Evolutionary conservation across 2,329 filamentous ascomycete species (phyloP), one percentile per base, ranked within the genome.

Genomic region (Lecanicillium sp.): DNA sequence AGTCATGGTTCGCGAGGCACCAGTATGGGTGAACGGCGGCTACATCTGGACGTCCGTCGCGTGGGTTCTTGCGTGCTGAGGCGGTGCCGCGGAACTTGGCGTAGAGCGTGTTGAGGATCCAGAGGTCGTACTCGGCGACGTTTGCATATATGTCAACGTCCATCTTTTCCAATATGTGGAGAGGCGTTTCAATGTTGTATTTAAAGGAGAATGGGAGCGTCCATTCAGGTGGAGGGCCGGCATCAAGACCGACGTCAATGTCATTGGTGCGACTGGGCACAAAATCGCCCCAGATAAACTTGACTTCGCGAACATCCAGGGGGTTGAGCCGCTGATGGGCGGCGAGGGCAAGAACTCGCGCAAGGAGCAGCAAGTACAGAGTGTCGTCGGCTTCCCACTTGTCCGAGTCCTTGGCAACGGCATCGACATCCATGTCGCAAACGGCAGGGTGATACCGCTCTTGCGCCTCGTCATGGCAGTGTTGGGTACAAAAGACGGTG

Each of bases 1-100:
- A 98, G 57, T 88, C 87, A 58, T 98, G 92, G 54, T 98, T 98
- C 19, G 90, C 89, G 20, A 96, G 70, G 61, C 89, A 96, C 88
- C 92, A 98, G 50, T 94, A 78, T 2, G 90, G 88, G 62, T 96
- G 89, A 19, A 96, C 89, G 19, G 90, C 90, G 19, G 86, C 87
- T 4, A 95, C 83, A 52, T 96, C 92, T 0, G 92, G 90, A 9
- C 85, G 78, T 3, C 88, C 85, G 45, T 90, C 85, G 49, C 75
- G 75, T 0, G 72, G 73, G 45, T 77, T 87, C 48, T 92, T 81
- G 29, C 85, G 76, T 4, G 89, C 90, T 3, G 87, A 94, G 0
- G 92, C 92, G 0, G 89, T 95, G 37, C 87, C 92, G 17, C 92
- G 78, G 59, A 95, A 94, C 58, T 96, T 96, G 47, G 85, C 79